Evolutionary conservation across 768 basidiomycete species (phyloP), one percentile per base, ranked within the genome.

Genomic region (Omphalotus guepiniiformis): DNA sequence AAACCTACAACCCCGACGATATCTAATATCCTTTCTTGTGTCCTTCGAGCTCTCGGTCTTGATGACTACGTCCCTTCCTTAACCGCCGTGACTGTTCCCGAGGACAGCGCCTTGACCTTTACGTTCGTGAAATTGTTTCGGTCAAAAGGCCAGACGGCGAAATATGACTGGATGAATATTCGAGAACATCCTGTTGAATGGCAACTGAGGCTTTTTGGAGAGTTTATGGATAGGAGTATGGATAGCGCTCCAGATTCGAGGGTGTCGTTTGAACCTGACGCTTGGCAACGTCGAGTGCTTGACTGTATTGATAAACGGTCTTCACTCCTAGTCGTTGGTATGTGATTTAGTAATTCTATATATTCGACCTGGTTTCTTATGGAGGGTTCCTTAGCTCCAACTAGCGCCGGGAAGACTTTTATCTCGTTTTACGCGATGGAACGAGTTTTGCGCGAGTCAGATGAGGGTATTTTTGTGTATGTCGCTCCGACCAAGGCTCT

Each of bases 381-480:
- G 37, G 26, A 15, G 3, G 12, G 18, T 30, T 42, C 27, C 35
- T 3, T 54, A 84, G 82, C 82, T 3, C 83, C 83, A 1, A 85
- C 82, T 1, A 82, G 81, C 60, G 83, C 83, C 1, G 83, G 85
- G 23, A 88, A 88, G 61, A 87, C 85, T 0, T 88, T 88, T 56
- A 85, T 88, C 35, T 83, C 82, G 2, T 88, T 74, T 60, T 86
- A 86, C 53, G 85, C 86, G 0, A 87, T 88, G 85, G 83, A 85
- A 58, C 75, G 76, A 52, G 67, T 85, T 12, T 63, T 88, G 2
- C 66, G 80, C 46, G 68, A 67, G 32, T 82, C 82, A 0, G 80
- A 88, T 55, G 76, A 85, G 35, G 83, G 80, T 0, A 71, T 88
- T 34, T 57, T 88, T 28, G 78, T 88, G 16, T 88, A 88, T 58